Evolutionary conservation across 805 yeast genomes (phyloP), one percentile per base, ranked within the genome.

Genomic region (Cyberlindnera mrakii): DNA sequence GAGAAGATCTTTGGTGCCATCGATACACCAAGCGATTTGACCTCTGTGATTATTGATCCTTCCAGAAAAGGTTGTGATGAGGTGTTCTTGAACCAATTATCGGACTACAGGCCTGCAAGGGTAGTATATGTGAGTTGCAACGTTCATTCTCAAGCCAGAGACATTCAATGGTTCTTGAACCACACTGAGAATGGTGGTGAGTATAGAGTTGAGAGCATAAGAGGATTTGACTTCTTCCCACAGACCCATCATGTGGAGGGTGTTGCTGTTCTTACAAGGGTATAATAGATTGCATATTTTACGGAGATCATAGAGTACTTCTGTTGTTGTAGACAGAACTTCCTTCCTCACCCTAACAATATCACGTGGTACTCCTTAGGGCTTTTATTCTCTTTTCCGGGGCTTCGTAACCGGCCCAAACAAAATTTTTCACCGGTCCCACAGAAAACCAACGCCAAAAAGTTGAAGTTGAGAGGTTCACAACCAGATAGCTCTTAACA

Each of bases 51-150:
- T 45, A 75, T 93, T 56, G 99, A 93, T 63, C 99, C 99, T 4
- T 96, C 98, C 35, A 80, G 99, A 62, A 93, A 91, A 63, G 99
- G 99, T 2, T 91, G 98, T 64, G 97, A 90, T 62, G 85, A 80
- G 40, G 78, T 79, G 9, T 93, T 93, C 59, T 70, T 93, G 64
- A 79, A 82, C 51, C 99, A 93, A 66, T 70, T 93, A 44, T 75
- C 93, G 17, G 86, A 72, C 17, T 93, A 85, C 64, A 71, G 76
- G 48, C 98, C 99, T 3, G 84, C 84, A 14, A 80, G 81, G 54
- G 79, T 93, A 42, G 95, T 93, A n/a, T 93, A 93, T 65, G 85
- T 93, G 44, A 87, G 96, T 48, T 93, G 99, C 71, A 93, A 93
- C 59, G 99, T 93, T 39, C 97, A 91, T 66, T 87, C 96, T 16